Evolutionary conservation across 176 grass and related monocot species (phyloP), one percentile per base, ranked within the genome.

Genomic region (Oryza punctata): DNA sequence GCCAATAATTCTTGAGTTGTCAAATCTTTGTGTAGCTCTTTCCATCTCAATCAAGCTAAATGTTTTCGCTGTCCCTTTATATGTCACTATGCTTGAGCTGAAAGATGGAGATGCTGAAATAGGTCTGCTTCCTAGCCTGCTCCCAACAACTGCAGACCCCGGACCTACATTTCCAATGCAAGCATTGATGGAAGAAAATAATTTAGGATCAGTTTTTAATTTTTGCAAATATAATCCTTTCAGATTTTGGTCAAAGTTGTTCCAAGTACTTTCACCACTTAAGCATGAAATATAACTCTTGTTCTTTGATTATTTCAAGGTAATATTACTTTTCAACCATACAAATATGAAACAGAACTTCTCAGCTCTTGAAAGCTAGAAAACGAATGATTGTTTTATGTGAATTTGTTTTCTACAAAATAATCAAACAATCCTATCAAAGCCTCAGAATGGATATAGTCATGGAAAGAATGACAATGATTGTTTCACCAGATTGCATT

Each of bases 31-130:
- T 78, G 97, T 99, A 69, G 97, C 93, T 75, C 76, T 94, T 74
- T 94, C 89, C 93, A 99, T 99, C 73, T 99, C 91, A 85, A 68
- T 60, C 81, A 96, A 80, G 61, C 81, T 94, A 85, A 99, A 99
- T 8, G 84, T 85, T 92, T 88, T 99, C 67, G 89, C 85, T 9
- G 89, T 90, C 92, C 91, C 91, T 74, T 94, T 90, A 80, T 89
- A 99, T 79, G 92, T 81, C 76, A 85, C 85, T 73, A 94, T 93
- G 79, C 91, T 93, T 69, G 93, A 96, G 81, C 86, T 92, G 82
- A 99, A 96, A 75, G 97, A 94, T 4, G 81, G 91, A 70, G 85
- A 86, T 72, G 72, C 85, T 3, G 93, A 99, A 81, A 91, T 88
- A 73, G 85, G 83, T 65, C 68, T 84, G 81, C 87, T 99, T 87